Percentiles rank a stretch among this genome's conserved stretches.
Conservation (phyloP, 352 stramenopile genomes). For the Pythium phragmitis region DNA sequence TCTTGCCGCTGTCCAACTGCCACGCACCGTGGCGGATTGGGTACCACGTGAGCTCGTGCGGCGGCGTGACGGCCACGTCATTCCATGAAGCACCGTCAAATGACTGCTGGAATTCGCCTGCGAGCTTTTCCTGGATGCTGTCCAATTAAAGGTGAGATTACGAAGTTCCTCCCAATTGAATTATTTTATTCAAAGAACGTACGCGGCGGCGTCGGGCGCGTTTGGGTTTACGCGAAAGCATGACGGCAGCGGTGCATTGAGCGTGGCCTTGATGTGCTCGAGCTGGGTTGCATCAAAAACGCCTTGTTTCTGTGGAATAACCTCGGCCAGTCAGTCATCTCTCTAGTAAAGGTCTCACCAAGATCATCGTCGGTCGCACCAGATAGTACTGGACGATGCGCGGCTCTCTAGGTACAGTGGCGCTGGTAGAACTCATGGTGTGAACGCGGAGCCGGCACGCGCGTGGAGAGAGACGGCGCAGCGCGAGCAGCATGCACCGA, state of each 20-base stretch:
- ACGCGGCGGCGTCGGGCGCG: slow-evolving; percentile 26
- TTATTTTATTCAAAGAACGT: slow-evolving; percentile 3
- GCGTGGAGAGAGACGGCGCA: slow-evolving; percentile 4
- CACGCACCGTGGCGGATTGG: slow-evolving; percentile 53
- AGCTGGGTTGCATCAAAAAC: slow-evolving; percentile 49
- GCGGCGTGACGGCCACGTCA: slow-evolving; percentile 35
- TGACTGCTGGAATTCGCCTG: slow-evolving; percentile 40
- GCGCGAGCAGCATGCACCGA: neutral
- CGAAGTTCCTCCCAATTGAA: neutral
- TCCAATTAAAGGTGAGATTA: neutral
- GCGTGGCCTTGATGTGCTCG: slow-evolving; percentile 41
- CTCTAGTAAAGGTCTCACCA: neutral
- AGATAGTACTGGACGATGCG: slow-evolving; percentile 72
- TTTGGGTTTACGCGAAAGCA: slow-evolving; percentile 76
- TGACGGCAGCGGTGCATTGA: slow-evolving; percentile 55
- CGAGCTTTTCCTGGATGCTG: slow-evolving; percentile 49
- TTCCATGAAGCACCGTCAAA: slow-evolving; percentile 39
- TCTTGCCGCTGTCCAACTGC: slow-evolving; percentile 74
- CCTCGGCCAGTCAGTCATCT: neutral
- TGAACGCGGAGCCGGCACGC: neutral
- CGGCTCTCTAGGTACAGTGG: slow-evolving; percentile 14
- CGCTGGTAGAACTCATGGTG: neutral
- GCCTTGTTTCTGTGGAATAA: slow-evolving; percentile 45
- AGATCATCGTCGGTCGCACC: slow-evolving; percentile 19
- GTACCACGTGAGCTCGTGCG: slow-evolving; percentile 60